These are phyloP conservation scores for Lactarius evosmus DNA, from an alignment of 768 basidiomycete species.

Conservation along the genomic window DNA sequence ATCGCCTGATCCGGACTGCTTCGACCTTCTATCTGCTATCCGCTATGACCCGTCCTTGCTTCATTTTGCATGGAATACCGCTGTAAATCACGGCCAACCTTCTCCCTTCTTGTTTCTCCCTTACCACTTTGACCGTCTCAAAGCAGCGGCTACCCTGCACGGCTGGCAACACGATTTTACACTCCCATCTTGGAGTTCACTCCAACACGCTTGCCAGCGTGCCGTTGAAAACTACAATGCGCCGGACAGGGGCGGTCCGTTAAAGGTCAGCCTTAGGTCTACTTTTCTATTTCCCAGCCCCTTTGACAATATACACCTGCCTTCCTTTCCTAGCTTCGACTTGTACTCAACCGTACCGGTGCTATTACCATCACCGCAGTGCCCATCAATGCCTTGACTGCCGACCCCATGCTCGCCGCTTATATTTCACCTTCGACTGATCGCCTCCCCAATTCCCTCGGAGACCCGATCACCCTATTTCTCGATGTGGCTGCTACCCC, in stretches of 20 bases:
- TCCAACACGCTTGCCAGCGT: conserved; percentile 46
- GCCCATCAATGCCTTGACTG: conserved; percentile 31
- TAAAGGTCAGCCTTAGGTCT: conserved; percentile 20
- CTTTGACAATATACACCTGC: background rate
- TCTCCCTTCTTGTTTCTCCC: conserved; percentile 60
- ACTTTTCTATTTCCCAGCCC: too few relatives aligned
- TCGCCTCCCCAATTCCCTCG: conserved; percentile 26
- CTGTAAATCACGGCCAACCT: conserved; percentile 45
- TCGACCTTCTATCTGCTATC: conserved; percentile 49
- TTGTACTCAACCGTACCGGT: conserved; percentile 33
- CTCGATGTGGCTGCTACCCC: conserved; percentile 56
- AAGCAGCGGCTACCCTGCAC: conserved; percentile 48
- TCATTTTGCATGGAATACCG: conserved; percentile 52
- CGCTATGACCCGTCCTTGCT: conserved; percentile 55
- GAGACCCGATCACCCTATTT: conserved; percentile 44
- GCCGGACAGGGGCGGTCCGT: conserved; percentile 10
- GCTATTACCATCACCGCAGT: conserved; percentile 14
- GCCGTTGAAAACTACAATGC: conserved; percentile 36
- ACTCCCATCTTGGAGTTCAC: conserved; percentile 38
- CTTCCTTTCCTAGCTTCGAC: conserved; percentile 45
- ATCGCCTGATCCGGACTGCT: conserved; percentile 14
- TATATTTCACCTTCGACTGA: conserved; percentile 39
- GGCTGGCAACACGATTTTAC: conserved; percentile 44
- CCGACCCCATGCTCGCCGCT: conserved; percentile 22
- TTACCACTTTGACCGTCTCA: conserved; percentile 60